Base-by-base conservation (phyloP, 139 green algal species). In the Zygnema cylindricum region DNA sequence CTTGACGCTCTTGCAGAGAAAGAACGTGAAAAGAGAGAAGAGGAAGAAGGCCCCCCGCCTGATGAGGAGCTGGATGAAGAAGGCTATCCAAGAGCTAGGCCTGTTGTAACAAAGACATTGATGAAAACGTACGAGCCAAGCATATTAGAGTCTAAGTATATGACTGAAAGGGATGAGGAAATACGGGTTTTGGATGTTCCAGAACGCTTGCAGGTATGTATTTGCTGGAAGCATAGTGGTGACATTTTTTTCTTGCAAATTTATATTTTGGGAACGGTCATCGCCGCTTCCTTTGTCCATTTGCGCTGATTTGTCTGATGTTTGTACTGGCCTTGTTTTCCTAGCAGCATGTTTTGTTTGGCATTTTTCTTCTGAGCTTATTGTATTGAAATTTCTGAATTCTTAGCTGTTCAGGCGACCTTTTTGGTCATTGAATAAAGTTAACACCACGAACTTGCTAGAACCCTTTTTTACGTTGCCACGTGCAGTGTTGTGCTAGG, bases 131-230 rank as follows among this genome's bases (percentile, higher is more conserved):
- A 97, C 25, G 96, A 98, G 89, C 96, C 96, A 0, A 95, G 95
- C 82, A 86, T 95, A 39, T 86, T 98, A 73, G 95, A 92, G 7
- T 86, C 82, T 1, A 93, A 95, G 41, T 94, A 95, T 92, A 90
- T 98, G 89, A 91, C 96, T 23, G 82, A 92, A 79, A 36, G 41
- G 33, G 96, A 98, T 82, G 94, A 98, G 57, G 36, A 76, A 7
- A 98, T 98, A 39, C 91, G 95, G 11, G 84, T 89, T 11, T 89
- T 82, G 32, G 96, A 98, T 82, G 16, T 96, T 16, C 96, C 96
- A 0, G 96, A 98, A 93, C 88, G 96, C 22, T 85, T 96, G 84
- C 96, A 98, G 93, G 88, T 90, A 69, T 0, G 81, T 33, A 69
- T 35, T 41, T 79, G 7, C 71, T 43, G 3, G 57, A 25, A 25